Evolutionary conservation across 306 rosid species (phyloP).

Genomic region (Cyclanthera cordifolia): DNA sequence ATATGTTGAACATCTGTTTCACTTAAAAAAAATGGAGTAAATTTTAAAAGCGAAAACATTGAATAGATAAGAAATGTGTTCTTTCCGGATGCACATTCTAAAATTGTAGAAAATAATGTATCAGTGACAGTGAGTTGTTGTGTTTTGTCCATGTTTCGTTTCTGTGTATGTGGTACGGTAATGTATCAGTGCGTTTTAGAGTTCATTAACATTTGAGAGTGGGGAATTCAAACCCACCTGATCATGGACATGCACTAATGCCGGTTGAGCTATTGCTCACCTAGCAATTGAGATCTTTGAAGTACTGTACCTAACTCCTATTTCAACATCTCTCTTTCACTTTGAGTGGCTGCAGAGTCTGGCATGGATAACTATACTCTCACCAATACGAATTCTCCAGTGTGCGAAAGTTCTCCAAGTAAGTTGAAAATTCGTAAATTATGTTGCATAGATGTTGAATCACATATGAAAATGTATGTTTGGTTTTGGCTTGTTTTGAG

Average conservation of each 20-base stretch:
- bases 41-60: background rate
- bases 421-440: background rate
- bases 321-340: background rate
- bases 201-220: too few relatives aligned
- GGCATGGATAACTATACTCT: background rate
- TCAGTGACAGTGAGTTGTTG: background rate
- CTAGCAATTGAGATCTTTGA: background rate
- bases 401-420: slow-evolving; percentile 2
- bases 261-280: too few relatives aligned
- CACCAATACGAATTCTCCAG: background rate
- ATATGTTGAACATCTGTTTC: background rate
- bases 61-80: background rate
- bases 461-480: background rate
- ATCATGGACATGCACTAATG: too few relatives aligned
- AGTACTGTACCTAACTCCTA: background rate
- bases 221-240: too few relatives aligned
- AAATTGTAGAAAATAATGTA: background rate
- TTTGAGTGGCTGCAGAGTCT: background rate
- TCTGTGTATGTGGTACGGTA: background rate
- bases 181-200: too few relatives aligned
- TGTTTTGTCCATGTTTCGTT: background rate
- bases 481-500: background rate
- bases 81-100: background rate
- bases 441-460: background rate
- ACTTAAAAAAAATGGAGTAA: background rate